Percentiles rank a stretch among this genome's conserved stretches.
phyloP scores from a whole-genome alignment of 2,329 filamentous ascomycete species.

The Sarocladiaceae sp. region DNA sequence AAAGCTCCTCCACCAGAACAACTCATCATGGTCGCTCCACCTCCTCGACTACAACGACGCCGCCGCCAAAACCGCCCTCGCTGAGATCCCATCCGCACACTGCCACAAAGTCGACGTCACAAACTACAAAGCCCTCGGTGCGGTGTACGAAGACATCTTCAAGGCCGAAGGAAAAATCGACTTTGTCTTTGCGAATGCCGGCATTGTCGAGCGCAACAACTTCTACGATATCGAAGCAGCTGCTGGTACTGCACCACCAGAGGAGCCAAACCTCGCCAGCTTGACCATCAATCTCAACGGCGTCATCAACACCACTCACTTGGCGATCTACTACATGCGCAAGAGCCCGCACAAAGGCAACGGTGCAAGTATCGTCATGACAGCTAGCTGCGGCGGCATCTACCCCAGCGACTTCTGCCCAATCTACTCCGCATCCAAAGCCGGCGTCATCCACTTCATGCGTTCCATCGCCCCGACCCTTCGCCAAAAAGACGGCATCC shows the following conservation, averaged over 20 bases:
- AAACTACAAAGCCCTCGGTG: constrained; percentile 15
- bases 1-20: constrained; percentile 12
- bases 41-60: constrained; percentile 18
- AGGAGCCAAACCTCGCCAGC: constrained; percentile 21
- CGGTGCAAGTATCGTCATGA: constrained; percentile 23
- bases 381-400: constrained; percentile 24
- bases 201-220: constrained; percentile 35
- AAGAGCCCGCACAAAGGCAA: constrained; percentile 17
- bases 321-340: constrained; percentile 37
- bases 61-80: constrained; percentile 13
- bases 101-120: constrained; percentile 16
- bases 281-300: constrained; percentile 31
- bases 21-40: constrained; percentile 14
- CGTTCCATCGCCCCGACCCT: constrained; percentile 23
- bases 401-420: constrained; percentile 25
- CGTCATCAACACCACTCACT: constrained; percentile 31
- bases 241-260: constrained; percentile 14
- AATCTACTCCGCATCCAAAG: constrained; percentile 28
- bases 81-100: background rate
- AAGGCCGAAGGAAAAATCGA: constrained; percentile 30
- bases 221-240: constrained; percentile 25
- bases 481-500: constrained; percentile 22
- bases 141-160: constrained; percentile 32
- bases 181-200: constrained; percentile 46
- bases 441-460: constrained; percentile 28